Percentiles rank a stretch among this genome's conserved stretches.
Evolutionary conservation across 768 basidiomycete species (phyloP).

Genomic region (Panaeolus papilionaceus): DNA sequence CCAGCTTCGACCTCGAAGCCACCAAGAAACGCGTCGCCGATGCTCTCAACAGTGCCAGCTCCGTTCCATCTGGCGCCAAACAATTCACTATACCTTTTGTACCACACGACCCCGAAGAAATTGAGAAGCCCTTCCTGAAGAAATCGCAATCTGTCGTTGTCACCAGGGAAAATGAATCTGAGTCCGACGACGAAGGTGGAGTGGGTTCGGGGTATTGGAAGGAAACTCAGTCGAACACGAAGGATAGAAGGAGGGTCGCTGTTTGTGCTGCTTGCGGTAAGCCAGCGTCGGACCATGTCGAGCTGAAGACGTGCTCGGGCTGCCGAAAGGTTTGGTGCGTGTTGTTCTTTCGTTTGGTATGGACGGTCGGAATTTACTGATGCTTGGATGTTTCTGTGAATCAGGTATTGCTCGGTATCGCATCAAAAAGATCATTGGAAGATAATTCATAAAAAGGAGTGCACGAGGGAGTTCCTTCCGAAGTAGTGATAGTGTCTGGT

Average conservation of each 20-base stretch:
- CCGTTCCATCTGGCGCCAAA: conserved; percentile 35
- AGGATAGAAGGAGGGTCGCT: conserved; percentile 31
- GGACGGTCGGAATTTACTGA: not conserved
- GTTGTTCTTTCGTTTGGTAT: not conserved
- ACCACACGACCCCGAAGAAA: not conserved
- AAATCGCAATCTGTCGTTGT: conserved; percentile 27
- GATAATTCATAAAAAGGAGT: not conserved
- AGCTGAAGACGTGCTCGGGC: conserved; percentile 34
- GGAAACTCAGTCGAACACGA: conserved; percentile 30
- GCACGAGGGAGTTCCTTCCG: not conserved
- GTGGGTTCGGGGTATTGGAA: conserved; percentile 30
- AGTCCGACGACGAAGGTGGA: not conserved
- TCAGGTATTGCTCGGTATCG: conserved; percentile 28
- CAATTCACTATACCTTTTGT: conserved; percentile 32
- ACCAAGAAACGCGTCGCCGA: conserved; percentile 30
- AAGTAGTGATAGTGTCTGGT: not conserved
- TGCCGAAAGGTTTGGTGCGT: conserved; percentile 32
- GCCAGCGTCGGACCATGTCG: conserved; percentile 28
- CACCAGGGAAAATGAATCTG: conserved; percentile 18
- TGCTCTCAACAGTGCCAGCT: conserved; percentile 32
- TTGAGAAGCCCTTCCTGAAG: conserved; percentile 22
- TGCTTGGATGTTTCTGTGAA: not conserved
- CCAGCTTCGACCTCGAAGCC: conserved; percentile 31
- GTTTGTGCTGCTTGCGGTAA: conserved; percentile 38
- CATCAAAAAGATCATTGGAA: conserved; percentile 26